Conservation (phyloP, 441 rosid species). For the Pelargonium citronellum region DNA sequence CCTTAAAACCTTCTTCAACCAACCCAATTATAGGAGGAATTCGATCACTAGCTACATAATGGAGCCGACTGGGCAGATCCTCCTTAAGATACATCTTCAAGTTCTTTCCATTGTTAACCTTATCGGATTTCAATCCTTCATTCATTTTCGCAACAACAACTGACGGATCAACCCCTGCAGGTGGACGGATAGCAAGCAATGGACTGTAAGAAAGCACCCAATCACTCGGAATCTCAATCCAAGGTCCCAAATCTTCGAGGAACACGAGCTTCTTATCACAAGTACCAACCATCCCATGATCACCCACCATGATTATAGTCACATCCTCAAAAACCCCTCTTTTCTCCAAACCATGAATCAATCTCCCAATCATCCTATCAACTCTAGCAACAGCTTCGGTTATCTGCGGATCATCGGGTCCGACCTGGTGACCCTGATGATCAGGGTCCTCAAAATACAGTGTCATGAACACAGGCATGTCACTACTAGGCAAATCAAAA, state of each 20-base stretch:
- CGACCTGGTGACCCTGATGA: conserved; percentile 87
- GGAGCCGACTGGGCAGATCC: conserved; percentile 77
- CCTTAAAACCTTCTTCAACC: conserved; percentile 64
- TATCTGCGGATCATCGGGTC: conserved; percentile 81
- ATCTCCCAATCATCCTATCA: conserved; percentile 69
- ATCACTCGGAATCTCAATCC: conserved; percentile 50
- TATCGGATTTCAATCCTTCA: conserved; percentile 61
- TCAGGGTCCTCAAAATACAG: conserved; percentile 93
- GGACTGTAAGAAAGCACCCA: conserved; percentile 76
- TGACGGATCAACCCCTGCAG: conserved; percentile 29
- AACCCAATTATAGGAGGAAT: conserved; percentile 77
- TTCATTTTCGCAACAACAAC: conserved; percentile 68
- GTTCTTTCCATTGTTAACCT: conserved; percentile 65
- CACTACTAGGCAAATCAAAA: conserved; percentile 62
- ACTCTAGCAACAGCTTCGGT: conserved; percentile 72
- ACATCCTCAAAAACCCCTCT: conserved; percentile 87
- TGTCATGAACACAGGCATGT: conserved; percentile 75
- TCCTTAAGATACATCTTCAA: conserved; percentile 76
- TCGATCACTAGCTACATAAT: conserved; percentile 55
- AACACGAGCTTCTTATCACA: conserved; percentile 68
- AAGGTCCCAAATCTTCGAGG: conserved; percentile 65
- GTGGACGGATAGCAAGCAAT: conserved; percentile 65
- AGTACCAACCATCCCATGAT: conserved; percentile 98
- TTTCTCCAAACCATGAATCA: conserved; percentile 66
- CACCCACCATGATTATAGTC: conserved; percentile 74